These are phyloP conservation scores for Aaosphaeria pasadenensis DNA, from an alignment of 2,329 filamentous ascomycete species.

Conservation along the genomic window DNA sequence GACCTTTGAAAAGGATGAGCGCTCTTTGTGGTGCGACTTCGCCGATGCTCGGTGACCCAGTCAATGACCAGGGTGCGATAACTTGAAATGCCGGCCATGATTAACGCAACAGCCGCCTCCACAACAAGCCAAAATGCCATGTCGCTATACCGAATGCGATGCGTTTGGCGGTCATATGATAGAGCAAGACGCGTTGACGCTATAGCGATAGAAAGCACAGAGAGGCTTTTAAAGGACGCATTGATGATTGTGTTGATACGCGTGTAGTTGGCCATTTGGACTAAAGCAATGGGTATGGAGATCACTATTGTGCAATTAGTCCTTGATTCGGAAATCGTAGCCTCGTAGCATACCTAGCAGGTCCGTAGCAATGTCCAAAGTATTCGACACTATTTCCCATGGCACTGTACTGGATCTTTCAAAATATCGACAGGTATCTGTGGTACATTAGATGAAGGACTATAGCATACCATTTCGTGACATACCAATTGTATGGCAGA, in stretches of 20 bases:
- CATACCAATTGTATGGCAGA: slow-evolving; percentile 10
- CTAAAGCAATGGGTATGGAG: slow-evolving; percentile 9
- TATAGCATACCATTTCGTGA: neutral
- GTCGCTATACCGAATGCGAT: slow-evolving; percentile 4
- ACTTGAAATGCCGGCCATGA: slow-evolving; percentile 11
- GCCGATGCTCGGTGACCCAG: slow-evolving; percentile 1
- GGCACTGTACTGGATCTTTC: slow-evolving; percentile 1
- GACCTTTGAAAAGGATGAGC: no score
- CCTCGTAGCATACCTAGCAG: slow-evolving; percentile 7
- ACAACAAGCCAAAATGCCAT: slow-evolving; percentile 9
- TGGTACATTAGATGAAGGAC: slow-evolving; percentile 2
- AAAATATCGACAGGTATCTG: slow-evolving; percentile 8
- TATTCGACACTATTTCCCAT: slow-evolving; percentile 7
- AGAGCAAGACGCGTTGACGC: slow-evolving; percentile 9
- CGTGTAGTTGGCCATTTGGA: slow-evolving; percentile 13
- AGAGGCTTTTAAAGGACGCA: slow-evolving; percentile 11
- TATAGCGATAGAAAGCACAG: slow-evolving; percentile 7
- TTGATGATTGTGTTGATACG: slow-evolving; percentile 9
- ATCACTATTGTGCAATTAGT: slow-evolving; percentile 7
- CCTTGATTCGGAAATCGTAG: neutral
- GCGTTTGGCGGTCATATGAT: slow-evolving; percentile 5
- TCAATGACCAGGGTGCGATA: slow-evolving; percentile 10
- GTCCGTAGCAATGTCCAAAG: slow-evolving; percentile 13
- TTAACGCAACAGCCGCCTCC: slow-evolving; percentile 9
- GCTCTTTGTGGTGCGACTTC: no score